These are phyloP conservation scores for Elaeis guineensis DNA, from an alignment of 176 grass and related monocot species.

Conservation along the genomic window DNA sequence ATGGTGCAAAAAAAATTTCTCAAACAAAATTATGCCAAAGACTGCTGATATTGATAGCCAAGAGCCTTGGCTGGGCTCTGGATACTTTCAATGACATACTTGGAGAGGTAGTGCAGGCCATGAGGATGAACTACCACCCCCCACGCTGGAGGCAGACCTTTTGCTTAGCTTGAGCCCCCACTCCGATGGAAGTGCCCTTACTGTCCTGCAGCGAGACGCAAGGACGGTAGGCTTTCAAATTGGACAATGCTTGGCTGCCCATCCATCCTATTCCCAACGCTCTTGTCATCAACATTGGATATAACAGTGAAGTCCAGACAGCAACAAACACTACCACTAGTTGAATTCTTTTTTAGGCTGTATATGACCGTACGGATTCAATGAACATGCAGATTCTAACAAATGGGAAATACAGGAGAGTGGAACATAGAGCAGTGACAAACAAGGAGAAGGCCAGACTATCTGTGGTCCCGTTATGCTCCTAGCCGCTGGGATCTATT, in stretches of 20 bases:
- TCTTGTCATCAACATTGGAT: slow-evolving; percentile 67
- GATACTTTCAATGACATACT: slow-evolving; percentile 49
- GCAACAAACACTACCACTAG: background rate
- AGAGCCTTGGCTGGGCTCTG: slow-evolving; percentile 37
- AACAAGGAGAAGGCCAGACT: slow-evolving; percentile 34
- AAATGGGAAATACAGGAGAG: slow-evolving; percentile 85
- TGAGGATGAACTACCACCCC: slow-evolving; percentile 85
- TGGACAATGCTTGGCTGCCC: slow-evolving; percentile 39
- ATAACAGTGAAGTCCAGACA: slow-evolving; percentile 41
- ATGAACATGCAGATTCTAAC: slow-evolving; percentile 39
- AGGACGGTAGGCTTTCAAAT: slow-evolving; percentile 56
- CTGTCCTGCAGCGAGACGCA: slow-evolving; percentile 64
- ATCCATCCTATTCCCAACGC: slow-evolving; percentile 42
- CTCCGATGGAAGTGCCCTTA: slow-evolving; percentile 85
- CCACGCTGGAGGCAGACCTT: slow-evolving; percentile 57
- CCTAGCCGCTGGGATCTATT: slow-evolving; percentile 60
- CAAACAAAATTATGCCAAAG: slow-evolving; percentile 21
- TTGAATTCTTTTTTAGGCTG: background rate
- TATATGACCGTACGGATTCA: background rate
- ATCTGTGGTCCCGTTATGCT: slow-evolving; percentile 72
- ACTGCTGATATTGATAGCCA: slow-evolving; percentile 39
- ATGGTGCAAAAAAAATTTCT: too few species aligned
- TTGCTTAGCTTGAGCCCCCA: slow-evolving; percentile 74
- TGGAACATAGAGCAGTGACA: slow-evolving; percentile 75
- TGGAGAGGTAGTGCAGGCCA: slow-evolving; percentile 76